Evolutionary conservation across 495 filamentous ascomycete genomes (phyloP), one percentile per base, ranked within the genome.

Genomic region (Wilcoxina mikolae): DNA sequence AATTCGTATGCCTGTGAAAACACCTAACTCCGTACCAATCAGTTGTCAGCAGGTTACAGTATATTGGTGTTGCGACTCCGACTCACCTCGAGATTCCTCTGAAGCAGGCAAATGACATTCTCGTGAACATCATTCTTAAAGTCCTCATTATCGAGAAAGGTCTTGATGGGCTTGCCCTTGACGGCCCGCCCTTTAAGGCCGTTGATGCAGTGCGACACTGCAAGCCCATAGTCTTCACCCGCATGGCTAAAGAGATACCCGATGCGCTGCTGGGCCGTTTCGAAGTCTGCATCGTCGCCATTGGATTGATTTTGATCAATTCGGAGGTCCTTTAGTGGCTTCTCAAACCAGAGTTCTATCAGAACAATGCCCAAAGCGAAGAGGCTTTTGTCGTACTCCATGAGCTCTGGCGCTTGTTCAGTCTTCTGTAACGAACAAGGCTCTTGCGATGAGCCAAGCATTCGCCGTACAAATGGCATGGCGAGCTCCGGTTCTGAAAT

Each of bases 291-390:
- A 9, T 48, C 27, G 25, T 48, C 23, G 17, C 20, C 45, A 24
- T 25, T 5, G 25, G 4, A 24, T 7, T 48, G 7, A 11, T 48
- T 27, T 10, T 5, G 39, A 9, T 9, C 10, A 48, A 3, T 7
- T 27, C 23, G 4, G 17, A 27, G 45, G 7, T 27, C 20, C 10
- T 27, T 54, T 20, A 58, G 44, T 15, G 58, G 15, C 52, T 60
- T 27, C 12, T 60, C 57, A 35, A 60, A 62, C 60, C 60, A 69
- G 17, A 69, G 61, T 38, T 70, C 68, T 3, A 68, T 58, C 3
- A 69, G 59, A 39, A 61, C 46, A 3, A 69, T 35, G 2, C 68
- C 68, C 1, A 69, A 50, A 1, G 58, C 59, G 31, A 67, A 65
- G 7, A 45, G 18, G 7, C 9, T 45, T 23, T 12, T 9, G 42